Base-by-base conservation (phyloP, 1,284 basidiomycete genomes). In the Sanghuangporus weigelae region DNA sequence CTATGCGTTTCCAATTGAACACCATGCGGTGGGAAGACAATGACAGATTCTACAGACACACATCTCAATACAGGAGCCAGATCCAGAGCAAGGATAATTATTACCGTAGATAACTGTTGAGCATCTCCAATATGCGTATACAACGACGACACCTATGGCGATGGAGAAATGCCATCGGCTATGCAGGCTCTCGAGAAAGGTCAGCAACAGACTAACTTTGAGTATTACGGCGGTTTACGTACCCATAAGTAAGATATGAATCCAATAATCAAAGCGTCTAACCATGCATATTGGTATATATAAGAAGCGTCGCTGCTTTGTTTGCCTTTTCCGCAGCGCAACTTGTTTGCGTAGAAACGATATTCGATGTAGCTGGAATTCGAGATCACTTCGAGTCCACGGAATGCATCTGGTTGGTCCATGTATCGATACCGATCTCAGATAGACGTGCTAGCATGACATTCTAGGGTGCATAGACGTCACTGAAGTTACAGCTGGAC, bases 1-100 rank as follows among this genome's bases (percentile, higher is more conserved):
- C 80, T 76, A 71, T 84, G 82, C 0, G 84, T 86, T 73, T 92
- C 87, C 1, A 92, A 72, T 69, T 92, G 90, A 40, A 92, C 75
- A 12, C 90, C 90, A 62, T 87, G 81, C 0, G 79, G 76, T 14
- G 85, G 85, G 53, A 90, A 71, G 23, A 88, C 77, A 46, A 90
- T 72, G 3, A 92, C 75, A 35, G 88, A 89, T 74, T 92, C 90
- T 92, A 62, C 19, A 31, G 26, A n/a, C 26, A 42, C 23, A 11
- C 36, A 23, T 21, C 5, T 58, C 31, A 57, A 21, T 35, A 39
- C n/a, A 21, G 36, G 26, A 23, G 5, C 19, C 63, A 51, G 19
- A 55, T 40, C 4, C 21, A 59, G 19, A n/a, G 11, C 21, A 8
- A 4, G 40, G 26, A 19, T 3, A 26, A 12, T 7, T 4, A 42